phyloP scores from a whole-genome alignment of 2,329 filamentous ascomycete species.

The Fusarium pseudograminearum region DNA sequence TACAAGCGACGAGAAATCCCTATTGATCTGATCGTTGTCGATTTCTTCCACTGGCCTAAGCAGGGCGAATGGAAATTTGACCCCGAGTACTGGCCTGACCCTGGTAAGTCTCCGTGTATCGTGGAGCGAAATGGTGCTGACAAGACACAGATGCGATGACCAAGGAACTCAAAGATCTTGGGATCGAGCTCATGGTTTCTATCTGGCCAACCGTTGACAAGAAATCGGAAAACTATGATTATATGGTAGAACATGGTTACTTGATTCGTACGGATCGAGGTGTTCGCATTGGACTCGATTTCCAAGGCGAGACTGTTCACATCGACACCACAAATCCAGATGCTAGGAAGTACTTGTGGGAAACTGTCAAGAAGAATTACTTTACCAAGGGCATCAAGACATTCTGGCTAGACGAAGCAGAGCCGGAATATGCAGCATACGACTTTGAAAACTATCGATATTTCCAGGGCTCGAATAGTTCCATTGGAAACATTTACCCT shows the following conservation, averaged over 20 bases:
- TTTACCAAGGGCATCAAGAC: constrained; percentile 70
- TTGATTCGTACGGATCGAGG: constrained; percentile 72
- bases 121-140: background rate
- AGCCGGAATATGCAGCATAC: constrained; percentile 73
- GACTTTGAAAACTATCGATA: constrained; percentile 73
- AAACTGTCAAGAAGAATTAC: constrained; percentile 70
- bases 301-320: constrained; percentile 68
- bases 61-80: constrained; percentile 79
- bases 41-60: constrained; percentile 75
- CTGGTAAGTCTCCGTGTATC: constrained; percentile 53
- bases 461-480: constrained; percentile 52
- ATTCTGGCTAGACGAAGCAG: constrained; percentile 78
- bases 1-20: constrained; percentile 67
- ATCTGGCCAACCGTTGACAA: constrained; percentile 76
- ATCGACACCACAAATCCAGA: constrained; percentile 73
- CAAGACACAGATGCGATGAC: constrained; percentile 67
- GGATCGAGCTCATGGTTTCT: constrained; percentile 75
- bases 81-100: constrained; percentile 72
- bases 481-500: constrained; percentile 71
- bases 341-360: constrained; percentile 70
- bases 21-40: constrained; percentile 73
- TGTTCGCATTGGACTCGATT: constrained; percentile 68
- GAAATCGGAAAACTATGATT: constrained; percentile 67
- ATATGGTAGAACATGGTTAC: constrained; percentile 71
- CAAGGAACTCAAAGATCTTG: constrained; percentile 67